Conservation (phyloP, 352 stramenopile species). For the Globisporangium abappressorium region DNA sequence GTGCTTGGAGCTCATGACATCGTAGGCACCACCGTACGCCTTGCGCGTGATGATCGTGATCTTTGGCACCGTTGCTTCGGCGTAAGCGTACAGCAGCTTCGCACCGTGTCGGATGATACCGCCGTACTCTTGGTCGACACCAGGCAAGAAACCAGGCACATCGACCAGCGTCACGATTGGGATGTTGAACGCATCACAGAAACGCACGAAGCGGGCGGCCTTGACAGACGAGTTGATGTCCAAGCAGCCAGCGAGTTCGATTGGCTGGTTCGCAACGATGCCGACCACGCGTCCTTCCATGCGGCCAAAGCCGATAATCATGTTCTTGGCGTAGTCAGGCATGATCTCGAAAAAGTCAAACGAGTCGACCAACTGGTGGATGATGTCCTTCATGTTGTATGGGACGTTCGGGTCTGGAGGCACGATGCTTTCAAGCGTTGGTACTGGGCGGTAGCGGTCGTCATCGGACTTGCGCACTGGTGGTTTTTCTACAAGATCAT, state of each 20-base stretch:
- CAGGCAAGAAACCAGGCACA: slow-evolving; percentile 97
- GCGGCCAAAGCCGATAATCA: slow-evolving; percentile 95
- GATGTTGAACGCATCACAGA: slow-evolving; percentile 99
- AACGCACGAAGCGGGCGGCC: slow-evolving; percentile 96
- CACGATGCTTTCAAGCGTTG: slow-evolving; percentile 92
- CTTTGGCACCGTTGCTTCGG: slow-evolving; percentile 98
- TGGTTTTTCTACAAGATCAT: slow-evolving; percentile 50
- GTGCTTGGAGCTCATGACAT: slow-evolving; percentile 99
- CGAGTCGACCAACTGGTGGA: slow-evolving; percentile 94
- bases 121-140: slow-evolving; percentile 89
- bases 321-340: slow-evolving; percentile 97
- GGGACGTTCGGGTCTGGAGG: slow-evolving; percentile 96
- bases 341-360: slow-evolving; percentile 97
- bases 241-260: slow-evolving; percentile 95
- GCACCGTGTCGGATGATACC: slow-evolving; percentile 97
- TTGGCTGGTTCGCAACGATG: slow-evolving; percentile 97
- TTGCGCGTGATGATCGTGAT: slow-evolving; percentile 98
- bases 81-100: slow-evolving; percentile 98
- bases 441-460: slow-evolving; percentile 80
- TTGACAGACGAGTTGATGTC: slow-evolving; percentile 98
- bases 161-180: slow-evolving; percentile 98
- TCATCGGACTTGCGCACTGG: slow-evolving; percentile 82
- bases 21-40: slow-evolving; percentile 98
- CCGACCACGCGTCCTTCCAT: slow-evolving; percentile 96
- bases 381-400: slow-evolving; percentile 98